Evolutionary conservation across 768 basidiomycete species (phyloP).

Genomic region (Cystobasidium ongulense): DNA sequence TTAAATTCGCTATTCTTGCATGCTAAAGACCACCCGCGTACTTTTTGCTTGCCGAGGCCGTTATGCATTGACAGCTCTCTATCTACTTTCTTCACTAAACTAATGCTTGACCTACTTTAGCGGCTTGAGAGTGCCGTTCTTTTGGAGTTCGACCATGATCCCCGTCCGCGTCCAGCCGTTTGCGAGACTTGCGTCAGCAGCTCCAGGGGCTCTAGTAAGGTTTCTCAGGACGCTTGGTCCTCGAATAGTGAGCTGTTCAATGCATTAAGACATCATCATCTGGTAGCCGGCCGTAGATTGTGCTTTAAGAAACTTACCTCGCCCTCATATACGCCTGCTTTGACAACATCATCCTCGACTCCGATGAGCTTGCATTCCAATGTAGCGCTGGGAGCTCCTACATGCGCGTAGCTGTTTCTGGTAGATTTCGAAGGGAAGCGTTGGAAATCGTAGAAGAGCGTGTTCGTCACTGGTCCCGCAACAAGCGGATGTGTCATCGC

Average conservation of each 20-base stretch:
- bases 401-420: neutral
- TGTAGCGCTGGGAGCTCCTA: constrained; percentile 17
- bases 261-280: no score
- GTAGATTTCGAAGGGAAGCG: neutral
- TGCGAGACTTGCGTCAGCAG: neutral
- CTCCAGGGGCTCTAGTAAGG: neutral
- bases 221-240: constrained; percentile 9
- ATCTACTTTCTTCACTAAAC: no score
- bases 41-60: no score
- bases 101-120: neutral
- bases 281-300: neutral
- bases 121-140: constrained; percentile 20
- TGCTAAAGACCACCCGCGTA: no score
- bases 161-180: constrained; percentile 13
- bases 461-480: constrained; percentile 20
- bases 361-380: constrained; percentile 26
- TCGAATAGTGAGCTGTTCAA: constrained; percentile 3
- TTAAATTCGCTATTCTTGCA: no score
- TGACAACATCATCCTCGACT: constrained; percentile 1
- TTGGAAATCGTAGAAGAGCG: constrained; percentile 10
- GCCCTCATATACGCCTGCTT: constrained; percentile 3
- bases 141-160: neutral
- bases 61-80: no score
- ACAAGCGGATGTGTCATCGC: constrained; percentile 18
- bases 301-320: neutral